Evolutionary conservation across 1,284 basidiomycete species (phyloP), one percentile per base, ranked within the genome.

Genomic region (Fomitopsis palustris): DNA sequence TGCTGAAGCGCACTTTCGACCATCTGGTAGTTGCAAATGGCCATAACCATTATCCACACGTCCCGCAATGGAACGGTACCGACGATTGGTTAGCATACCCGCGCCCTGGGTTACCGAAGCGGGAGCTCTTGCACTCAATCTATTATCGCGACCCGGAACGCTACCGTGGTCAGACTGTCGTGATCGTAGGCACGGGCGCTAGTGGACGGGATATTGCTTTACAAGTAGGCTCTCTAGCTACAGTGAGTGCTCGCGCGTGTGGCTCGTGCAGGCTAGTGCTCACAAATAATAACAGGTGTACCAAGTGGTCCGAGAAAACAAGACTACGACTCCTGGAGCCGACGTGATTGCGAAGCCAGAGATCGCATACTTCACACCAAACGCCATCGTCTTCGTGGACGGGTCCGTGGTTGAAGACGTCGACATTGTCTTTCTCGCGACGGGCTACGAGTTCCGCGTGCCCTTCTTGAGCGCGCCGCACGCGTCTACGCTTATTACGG

Each of bases 11-110:
- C 21, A 61, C 65, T 2, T 81, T 81, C 62, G 79, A 85, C 62
- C 83, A 85, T 65, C 72, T 86, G 33, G 72, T 86, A 41, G 76
- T 83, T 27, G 82, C 81, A 29, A 79, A 72, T 33, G 84, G 83
- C 4, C 81, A 83, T 61, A 79, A 83, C 60, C 81, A 82, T 62
- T 76, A 80, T 61, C 83, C 84, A 2, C 72, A 74, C 17, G 71
- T 77, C 3, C 77, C 78, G 1, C 61, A 63, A 3, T 83, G 81
- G 74, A 67, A 66, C 14, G 83, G 83, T 0, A 76, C 80, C 53
- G 74, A 80, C 4, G 72, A 72, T 4, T 85, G 84, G 84, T 64
- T 83, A 14, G 67, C 63, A 14, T 69, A 66, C 35, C 66, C 65
- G 4, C 65, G 69, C 3, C 37, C 61, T 3, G 72, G 71, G 8